Base-by-base conservation (phyloP, 768 basidiomycete species). In the Hericium alpestre region DNA sequence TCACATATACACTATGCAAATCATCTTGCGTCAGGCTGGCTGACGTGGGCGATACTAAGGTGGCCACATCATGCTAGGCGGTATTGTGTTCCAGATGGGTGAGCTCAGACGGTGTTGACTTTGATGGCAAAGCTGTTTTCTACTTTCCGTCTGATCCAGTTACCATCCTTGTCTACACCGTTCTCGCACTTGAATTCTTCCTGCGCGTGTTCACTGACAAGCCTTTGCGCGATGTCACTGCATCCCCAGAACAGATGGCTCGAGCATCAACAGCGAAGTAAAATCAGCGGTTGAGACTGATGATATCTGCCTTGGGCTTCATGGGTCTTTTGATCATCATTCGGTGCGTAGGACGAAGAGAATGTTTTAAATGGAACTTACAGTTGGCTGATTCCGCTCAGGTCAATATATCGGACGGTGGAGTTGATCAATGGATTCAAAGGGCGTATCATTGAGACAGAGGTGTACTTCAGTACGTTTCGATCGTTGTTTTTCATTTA, bases 1-100 rank as follows among this genome's bases (percentile, higher is more conserved):
- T 7, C 23, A 27, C 38, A 25, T 25, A 25, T 25, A 25, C 9
- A 25, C 47, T 22, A 40, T 3, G 37, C 2, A 22, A 7, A 32
- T 32, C 9, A 10, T 13, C 18, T 10, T 18, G 38, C 23, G 39
- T 38, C 22, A n/a, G 13, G 16, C 47, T 27, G 13, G 16, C 47
- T 27, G 6, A 38, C 43, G 25, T 15, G 3, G 2, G 5, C 4
- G 8, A 18, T 20, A n/a, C 15, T 22, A 62, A 54, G 61, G 59
- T 51, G 37, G 46, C 2, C 1, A 58, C 27, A 61, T 62, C 22
- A 55, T 55, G 52, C 56, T 62, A 5, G 56, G 56, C 2, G 61
- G 61, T 7, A 60, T 55, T 11, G 15, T 60, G 13, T 60, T 62
- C 56, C 61, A 60, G 23, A 51, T 62, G 25, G 16, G 61, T 58